Percentiles rank a stretch among this genome's conserved stretches.
Evolutionary conservation across 495 filamentous ascomycete genomes (phyloP).

Genomic region (Niebla homalea): DNA sequence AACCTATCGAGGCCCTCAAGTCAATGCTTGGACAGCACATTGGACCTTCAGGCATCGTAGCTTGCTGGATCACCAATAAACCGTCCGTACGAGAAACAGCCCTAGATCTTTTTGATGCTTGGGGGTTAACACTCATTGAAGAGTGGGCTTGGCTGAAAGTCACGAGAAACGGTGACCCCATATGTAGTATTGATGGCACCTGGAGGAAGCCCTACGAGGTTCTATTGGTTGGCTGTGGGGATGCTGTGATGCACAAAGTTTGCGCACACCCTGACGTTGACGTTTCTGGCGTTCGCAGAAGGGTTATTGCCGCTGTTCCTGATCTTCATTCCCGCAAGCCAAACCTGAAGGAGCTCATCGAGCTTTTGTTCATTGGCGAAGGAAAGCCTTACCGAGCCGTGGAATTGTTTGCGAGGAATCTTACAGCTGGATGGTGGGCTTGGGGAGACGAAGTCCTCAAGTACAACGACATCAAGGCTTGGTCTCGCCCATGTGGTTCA

Average conservation of each 20-base stretch:
- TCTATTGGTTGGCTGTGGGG: constrained; percentile 52
- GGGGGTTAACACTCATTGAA: constrained; percentile 52
- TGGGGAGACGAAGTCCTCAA: constrained; percentile 81
- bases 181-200: constrained; percentile 50
- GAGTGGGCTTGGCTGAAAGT: constrained; percentile 93
- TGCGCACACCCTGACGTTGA: not conserved
- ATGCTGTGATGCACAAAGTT: constrained; percentile 1
- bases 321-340: constrained; percentile 91
- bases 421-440: constrained; percentile 78
- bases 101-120: constrained; percentile 43
- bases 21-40: constrained; percentile 45
- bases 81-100: constrained; percentile 43
- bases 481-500: not conserved
- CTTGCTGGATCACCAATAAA: constrained; percentile 85
- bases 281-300: constrained; percentile 22
- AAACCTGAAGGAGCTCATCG: constrained; percentile 45
- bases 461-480: constrained; percentile 41
- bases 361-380: constrained; percentile 30
- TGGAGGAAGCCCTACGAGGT: constrained; percentile 85
- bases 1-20: constrained; percentile 31
- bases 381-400: constrained; percentile 42
- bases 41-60: constrained; percentile 42
- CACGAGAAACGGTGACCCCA: constrained; percentile 54
- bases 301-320: constrained; percentile 66
- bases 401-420: constrained; percentile 78